phyloP scores from a whole-genome alignment of 108 stramenopile species.

The Skeletonema marinoi region DNA sequence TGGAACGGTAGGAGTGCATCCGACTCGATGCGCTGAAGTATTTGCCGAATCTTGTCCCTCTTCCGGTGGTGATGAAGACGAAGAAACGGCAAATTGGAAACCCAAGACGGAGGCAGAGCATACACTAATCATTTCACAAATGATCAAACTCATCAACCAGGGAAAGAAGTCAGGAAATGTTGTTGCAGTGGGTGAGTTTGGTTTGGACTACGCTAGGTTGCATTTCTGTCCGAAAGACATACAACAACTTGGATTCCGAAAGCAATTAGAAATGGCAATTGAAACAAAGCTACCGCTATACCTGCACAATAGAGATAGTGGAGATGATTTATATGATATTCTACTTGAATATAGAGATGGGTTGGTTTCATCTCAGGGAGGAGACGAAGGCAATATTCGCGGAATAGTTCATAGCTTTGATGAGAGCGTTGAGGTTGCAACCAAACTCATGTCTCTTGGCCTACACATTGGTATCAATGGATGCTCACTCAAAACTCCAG shows the following conservation, averaged over 20 bases:
- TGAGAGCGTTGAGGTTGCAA: constrained; percentile 83
- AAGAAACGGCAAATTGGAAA: constrained; percentile 2
- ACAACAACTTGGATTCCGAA: constrained; percentile 79
- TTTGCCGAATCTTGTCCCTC: constrained; percentile 48
- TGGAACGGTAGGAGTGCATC: constrained; percentile 94
- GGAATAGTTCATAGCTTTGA: constrained; percentile 94
- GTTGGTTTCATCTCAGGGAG: constrained; percentile 6
- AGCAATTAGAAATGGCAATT: constrained; percentile 76
- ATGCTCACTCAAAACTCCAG: constrained; percentile 91
- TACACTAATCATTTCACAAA: constrained; percentile 42
- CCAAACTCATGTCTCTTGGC: constrained; percentile 76
- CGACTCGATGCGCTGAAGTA: constrained; percentile 88
- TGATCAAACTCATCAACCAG: constrained; percentile 51
- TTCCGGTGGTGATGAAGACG: constrained; percentile 5
- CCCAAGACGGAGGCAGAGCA: constrained; percentile 34
- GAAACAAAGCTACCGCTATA: constrained; percentile 83
- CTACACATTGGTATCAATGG: constrained; percentile 96
- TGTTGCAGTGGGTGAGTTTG: constrained; percentile 95
- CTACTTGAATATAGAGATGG: constrained; percentile 57
- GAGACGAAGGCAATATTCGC: constrained; percentile 3
- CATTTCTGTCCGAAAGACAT: constrained; percentile 86
- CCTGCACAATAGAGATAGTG: constrained; percentile 92
- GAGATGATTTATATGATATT: constrained; percentile 75
- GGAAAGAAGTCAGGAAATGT: constrained; percentile 63
- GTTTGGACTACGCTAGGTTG: constrained; percentile 95